phyloP scores from a whole-genome alignment of 139 green algal species.

The Chlorella sp. region DNA sequence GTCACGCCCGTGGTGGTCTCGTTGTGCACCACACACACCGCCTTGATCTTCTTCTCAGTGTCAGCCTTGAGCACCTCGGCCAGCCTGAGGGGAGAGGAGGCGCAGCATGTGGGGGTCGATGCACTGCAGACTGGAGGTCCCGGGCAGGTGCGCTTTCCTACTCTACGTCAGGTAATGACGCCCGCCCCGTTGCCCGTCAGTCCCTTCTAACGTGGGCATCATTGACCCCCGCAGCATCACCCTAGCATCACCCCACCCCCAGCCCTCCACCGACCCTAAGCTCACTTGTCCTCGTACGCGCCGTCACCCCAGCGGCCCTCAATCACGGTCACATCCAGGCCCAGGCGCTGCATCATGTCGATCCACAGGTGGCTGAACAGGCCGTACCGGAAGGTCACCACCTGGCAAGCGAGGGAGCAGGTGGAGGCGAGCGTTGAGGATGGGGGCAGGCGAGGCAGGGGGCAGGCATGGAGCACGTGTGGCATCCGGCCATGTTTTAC shows the following conservation, averaged over 20 bases:
- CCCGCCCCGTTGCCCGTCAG: no score
- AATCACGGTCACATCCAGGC: conserved; percentile 91
- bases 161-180: no score
- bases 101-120: background rate
- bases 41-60: conserved; percentile 92
- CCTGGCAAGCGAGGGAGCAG: no score
- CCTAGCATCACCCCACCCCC: background rate
- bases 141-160: no score
- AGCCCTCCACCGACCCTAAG: background rate
- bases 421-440: no score
- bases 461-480: background rate
- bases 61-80: conserved; percentile 78
- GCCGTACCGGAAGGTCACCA: conserved; percentile 74
- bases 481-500: no score
- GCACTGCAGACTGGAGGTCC: no score
- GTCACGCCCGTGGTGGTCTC: conserved; percentile 97
- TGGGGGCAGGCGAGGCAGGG: background rate
- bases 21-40: conserved; percentile 97
- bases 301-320: conserved; percentile 87
- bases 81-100: conserved; percentile 39
- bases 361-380: conserved; percentile 97
- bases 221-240: no score
- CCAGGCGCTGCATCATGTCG: conserved; percentile 98
- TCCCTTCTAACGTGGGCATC: no score
- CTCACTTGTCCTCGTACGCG: conserved; percentile 36